A percentile compares a stretch with the other conserved stretches of the same genome.
These are phyloP conservation scores for Gentiana macrophylla DNA, from an alignment of 257 asterid genomes.

Conservation along the genomic window DNA sequence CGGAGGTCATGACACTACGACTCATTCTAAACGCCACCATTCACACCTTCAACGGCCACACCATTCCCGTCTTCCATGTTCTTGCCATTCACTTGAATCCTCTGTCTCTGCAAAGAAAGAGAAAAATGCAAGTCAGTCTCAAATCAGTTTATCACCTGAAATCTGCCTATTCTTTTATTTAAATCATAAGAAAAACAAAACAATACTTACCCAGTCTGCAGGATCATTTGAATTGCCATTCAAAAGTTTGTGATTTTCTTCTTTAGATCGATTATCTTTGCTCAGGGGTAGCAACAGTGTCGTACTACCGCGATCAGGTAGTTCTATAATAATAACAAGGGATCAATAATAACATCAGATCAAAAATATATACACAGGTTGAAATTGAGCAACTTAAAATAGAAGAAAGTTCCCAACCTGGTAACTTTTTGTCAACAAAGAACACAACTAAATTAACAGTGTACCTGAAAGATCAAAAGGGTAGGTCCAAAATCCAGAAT, in stretches of 20 bases:
- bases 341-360: neutral
- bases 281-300: constrained; percentile 60
- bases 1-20: constrained; percentile 4
- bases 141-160: neutral
- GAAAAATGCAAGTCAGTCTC: constrained; percentile 5
- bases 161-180: neutral
- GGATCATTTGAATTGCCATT: constrained; percentile 72
- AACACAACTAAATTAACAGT: constrained; percentile 91
- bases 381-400: neutral
- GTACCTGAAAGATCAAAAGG: constrained; percentile 43
- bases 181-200: neutral
- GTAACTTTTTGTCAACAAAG: constrained; percentile 78
- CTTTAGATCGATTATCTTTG: constrained; percentile 57
- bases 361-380: neutral
- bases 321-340: constrained; percentile 30
- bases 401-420: constrained; percentile 36
- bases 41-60: constrained; percentile 64
- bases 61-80: constrained; percentile 67
- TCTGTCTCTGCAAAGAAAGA: constrained; percentile 47
- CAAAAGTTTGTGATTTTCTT: constrained; percentile 69
- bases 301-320: constrained; percentile 74
- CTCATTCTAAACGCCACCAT: constrained; percentile 43
- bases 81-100: constrained; percentile 93
- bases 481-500: no score
- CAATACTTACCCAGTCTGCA: constrained; percentile 58